Evolutionary conservation across 352 stramenopile species (phyloP).

Genomic region (Pythium sukuiense): DNA sequence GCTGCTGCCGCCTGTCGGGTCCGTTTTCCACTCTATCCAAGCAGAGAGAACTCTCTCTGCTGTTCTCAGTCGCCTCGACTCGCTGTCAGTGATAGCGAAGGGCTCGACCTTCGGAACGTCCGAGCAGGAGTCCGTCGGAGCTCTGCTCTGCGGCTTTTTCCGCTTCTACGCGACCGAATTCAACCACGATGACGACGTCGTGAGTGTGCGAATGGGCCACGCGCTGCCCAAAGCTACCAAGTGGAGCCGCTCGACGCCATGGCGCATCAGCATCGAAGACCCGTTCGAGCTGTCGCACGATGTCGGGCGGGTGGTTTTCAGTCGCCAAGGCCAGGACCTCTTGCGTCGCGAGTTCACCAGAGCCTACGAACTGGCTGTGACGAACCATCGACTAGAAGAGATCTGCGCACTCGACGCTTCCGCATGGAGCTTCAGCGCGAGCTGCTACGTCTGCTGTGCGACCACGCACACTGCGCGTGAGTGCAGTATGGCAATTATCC

Average conservation of each 20-base stretch:
- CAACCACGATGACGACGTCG: conserved; percentile 93
- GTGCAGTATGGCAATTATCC: conserved; percentile 38
- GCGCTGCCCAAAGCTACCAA: conserved; percentile 67
- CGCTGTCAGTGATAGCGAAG: conserved; percentile 51
- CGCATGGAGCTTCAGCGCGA: conserved; percentile 45
- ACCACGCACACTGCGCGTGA: conserved; percentile 56
- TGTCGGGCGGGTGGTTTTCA: conserved; percentile 77
- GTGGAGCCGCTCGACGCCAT: conserved; percentile 63
- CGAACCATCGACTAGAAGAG: conserved; percentile 45
- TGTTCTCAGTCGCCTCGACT: conserved; percentile 66
- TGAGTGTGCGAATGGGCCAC: conserved; percentile 88
- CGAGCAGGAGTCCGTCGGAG: conserved; percentile 84
- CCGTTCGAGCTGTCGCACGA: conserved; percentile 85
- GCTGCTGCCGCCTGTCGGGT: conserved; percentile 47
- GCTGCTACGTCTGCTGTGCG: conserved; percentile 67
- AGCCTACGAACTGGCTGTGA: conserved; percentile 50
- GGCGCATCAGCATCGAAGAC: conserved; percentile 87
- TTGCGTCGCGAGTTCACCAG: conserved; percentile 59
- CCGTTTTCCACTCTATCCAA: conserved; percentile 63
- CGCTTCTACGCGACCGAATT: conserved; percentile 96
- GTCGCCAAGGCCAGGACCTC: conserved; percentile 61
- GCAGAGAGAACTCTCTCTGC: conserved; percentile 91
- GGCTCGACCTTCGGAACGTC: conserved; percentile 58
- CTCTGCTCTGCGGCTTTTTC: conserved; percentile 96
- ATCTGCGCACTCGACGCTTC: conserved; percentile 55